Evolutionary conservation across 1,284 basidiomycete species (phyloP).

Genomic region (Trametes polyzona): DNA sequence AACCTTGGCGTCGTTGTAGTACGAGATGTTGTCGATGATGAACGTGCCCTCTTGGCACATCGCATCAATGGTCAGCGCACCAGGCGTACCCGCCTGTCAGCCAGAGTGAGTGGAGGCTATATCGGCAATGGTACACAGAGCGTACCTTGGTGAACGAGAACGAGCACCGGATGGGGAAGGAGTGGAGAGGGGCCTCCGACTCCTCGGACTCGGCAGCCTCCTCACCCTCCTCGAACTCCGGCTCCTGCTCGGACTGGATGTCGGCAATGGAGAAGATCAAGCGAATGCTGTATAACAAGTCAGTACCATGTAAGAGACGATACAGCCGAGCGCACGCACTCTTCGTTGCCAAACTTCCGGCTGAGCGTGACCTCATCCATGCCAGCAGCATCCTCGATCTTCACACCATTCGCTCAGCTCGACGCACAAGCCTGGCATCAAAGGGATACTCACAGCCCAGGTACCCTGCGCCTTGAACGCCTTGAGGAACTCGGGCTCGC

Average conservation of each 20-base stretch:
- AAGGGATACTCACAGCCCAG: slow-evolving; percentile 70
- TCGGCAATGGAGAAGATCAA: slow-evolving; percentile 86
- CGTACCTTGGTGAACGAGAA: slow-evolving; percentile 85
- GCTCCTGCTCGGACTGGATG: slow-evolving; percentile 55
- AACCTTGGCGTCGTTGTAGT: slow-evolving; percentile 74
- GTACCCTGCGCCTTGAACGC: slow-evolving; percentile 75
- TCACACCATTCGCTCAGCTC: not conserved
- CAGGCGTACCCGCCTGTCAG: slow-evolving; percentile 42
- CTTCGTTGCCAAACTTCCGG: slow-evolving; percentile 91
- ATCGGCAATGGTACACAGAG: not conserved
- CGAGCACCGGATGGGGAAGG: slow-evolving; percentile 77
- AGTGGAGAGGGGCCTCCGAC: slow-evolving; percentile 44
- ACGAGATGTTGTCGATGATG: slow-evolving; percentile 88
- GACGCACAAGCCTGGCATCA: not conserved
- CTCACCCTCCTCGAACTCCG: slow-evolving; percentile 46
- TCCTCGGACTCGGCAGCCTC: slow-evolving; percentile 45
- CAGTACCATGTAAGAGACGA: not conserved
- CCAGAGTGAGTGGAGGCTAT: slow-evolving; percentile 8
- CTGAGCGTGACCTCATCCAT: slow-evolving; percentile 84
- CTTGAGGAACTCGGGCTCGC: slow-evolving; percentile 80
- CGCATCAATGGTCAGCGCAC: slow-evolving; percentile 81
- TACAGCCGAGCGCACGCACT: slow-evolving; percentile 51
- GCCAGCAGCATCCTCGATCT: slow-evolving; percentile 77
- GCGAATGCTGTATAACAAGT: slow-evolving; percentile 56
- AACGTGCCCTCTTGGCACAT: slow-evolving; percentile 86